Evolutionary conservation across 2,329 filamentous ascomycete genomes (phyloP).

Genomic region (Cytospora schulzeri): DNA sequence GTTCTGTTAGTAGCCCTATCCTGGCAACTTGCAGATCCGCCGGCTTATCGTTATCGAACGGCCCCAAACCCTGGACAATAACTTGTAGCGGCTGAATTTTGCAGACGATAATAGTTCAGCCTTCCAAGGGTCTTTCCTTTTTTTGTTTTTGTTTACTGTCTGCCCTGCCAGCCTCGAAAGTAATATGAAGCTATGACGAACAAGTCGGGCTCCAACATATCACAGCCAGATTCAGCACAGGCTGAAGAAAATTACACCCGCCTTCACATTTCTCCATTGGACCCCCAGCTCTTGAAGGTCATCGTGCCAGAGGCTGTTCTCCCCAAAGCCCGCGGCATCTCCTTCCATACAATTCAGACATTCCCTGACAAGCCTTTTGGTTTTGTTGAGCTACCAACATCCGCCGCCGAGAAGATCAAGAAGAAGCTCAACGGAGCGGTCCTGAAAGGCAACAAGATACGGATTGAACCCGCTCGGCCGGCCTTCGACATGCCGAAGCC

Average conservation of each 20-base stretch:
- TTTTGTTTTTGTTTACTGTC: neutral
- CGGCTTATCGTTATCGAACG: conserved; percentile 20
- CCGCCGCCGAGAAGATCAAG: conserved; percentile 86
- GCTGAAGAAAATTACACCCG: conserved; percentile 47
- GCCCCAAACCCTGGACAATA: conserved; percentile 3
- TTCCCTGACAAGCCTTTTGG: conserved; percentile 92
- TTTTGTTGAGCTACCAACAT: conserved; percentile 78
- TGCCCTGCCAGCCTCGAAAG: neutral
- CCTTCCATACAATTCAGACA: conserved; percentile 83
- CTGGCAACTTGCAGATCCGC: neutral
- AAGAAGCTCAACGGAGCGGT: conserved; percentile 88
- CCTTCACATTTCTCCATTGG: conserved; percentile 88
- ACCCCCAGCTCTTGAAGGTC: conserved; percentile 69
- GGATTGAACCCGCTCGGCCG: conserved; percentile 78
- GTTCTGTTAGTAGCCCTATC: neutral
- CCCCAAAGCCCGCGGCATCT: conserved; percentile 73
- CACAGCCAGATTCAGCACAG: conserved; percentile 5
- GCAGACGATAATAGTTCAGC: conserved; percentile 10
- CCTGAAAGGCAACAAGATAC: conserved; percentile 82
- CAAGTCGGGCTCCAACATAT: neutral
- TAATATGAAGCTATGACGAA: conserved; percentile 23
- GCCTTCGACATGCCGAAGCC: conserved; percentile 50
- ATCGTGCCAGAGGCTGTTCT: conserved; percentile 71
- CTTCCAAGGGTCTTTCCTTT: neutral
- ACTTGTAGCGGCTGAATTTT: conserved; percentile 19